Evolutionary conservation across 2,329 filamentous ascomycete genomes (phyloP).

Genomic region (Neopestalotiopsis sp.): DNA sequence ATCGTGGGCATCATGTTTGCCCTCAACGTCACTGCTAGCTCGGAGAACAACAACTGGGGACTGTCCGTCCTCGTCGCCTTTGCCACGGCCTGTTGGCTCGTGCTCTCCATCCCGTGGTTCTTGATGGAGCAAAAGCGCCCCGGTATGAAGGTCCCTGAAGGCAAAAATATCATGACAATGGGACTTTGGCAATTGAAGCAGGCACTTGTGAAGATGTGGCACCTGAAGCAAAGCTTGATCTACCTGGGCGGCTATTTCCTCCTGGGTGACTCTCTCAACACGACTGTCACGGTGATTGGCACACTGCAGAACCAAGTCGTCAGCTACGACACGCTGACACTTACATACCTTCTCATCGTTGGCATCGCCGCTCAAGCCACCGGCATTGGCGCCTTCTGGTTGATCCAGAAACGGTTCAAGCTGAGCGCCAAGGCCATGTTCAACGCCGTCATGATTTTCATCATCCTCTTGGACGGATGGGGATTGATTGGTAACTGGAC

Average conservation of each 20-base stretch:
- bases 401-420: constrained; percentile 61
- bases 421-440: constrained; percentile 73
- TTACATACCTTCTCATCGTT: constrained; percentile 71
- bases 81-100: constrained; percentile 66
- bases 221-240: constrained; percentile 67
- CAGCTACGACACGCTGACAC: constrained; percentile 65
- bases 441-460: constrained; percentile 64
- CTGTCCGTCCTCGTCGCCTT: constrained; percentile 69
- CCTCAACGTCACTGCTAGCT: constrained; percentile 62
- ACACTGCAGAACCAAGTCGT: constrained; percentile 71
- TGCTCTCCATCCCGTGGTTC: constrained; percentile 71
- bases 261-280: constrained; percentile 73
- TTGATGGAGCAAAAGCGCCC: constrained; percentile 67
- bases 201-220: constrained; percentile 65
- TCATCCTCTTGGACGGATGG: constrained; percentile 61
- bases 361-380: constrained; percentile 67
- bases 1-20: constrained; percentile 69
- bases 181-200: constrained; percentile 67
- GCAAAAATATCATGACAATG: constrained; percentile 56
- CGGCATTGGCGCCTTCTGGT: constrained; percentile 68
- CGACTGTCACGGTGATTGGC: constrained; percentile 70
- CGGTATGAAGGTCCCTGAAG: constrained; percentile 49
- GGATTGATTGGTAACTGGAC: constrained; percentile 54
- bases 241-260: constrained; percentile 73
- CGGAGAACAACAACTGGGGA: constrained; percentile 69